Percentiles rank a stretch among this genome's conserved stretches.
phyloP scores from a whole-genome alignment of 208 protist genomes.

The Wallacemonas sp. region DNA sequence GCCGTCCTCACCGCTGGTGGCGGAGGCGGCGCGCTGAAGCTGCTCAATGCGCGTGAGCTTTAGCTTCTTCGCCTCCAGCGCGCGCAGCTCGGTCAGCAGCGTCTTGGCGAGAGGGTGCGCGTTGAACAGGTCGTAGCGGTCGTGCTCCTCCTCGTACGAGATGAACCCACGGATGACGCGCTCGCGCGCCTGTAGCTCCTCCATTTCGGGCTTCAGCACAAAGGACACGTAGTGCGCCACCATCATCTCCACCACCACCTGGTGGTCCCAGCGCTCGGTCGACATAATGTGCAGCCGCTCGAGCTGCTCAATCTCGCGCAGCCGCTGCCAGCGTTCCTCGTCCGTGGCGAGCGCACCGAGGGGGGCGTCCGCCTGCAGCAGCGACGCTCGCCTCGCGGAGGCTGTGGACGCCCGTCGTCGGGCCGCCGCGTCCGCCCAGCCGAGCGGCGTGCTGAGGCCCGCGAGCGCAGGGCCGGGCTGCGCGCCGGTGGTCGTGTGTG shows the following conservation, averaged over 20 bases:
- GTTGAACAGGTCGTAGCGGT: slow-evolving; percentile 51
- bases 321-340: slow-evolving; percentile 24
- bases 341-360: slow-evolving; percentile 22
- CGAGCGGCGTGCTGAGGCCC: not conserved
- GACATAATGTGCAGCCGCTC: slow-evolving; percentile 46
- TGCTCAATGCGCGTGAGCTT: slow-evolving; percentile 34
- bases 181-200: slow-evolving; percentile 56
- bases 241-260: slow-evolving; percentile 75
- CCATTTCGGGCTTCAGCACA: slow-evolving; percentile 71
- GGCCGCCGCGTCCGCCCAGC: slow-evolving; percentile 4
- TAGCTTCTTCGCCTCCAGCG: slow-evolving; percentile 45
- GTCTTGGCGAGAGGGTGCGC: slow-evolving; percentile 37
- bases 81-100: slow-evolving; percentile 31
- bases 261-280: slow-evolving; percentile 64
- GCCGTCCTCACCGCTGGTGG: not conserved
- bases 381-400: not conserved
- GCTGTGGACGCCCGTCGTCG: slow-evolving; percentile 1
- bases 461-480: not conserved
- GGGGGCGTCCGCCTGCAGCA: slow-evolving; percentile 21
- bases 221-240: slow-evolving; percentile 73
- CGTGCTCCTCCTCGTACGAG: slow-evolving; percentile 53
- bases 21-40: not conserved
- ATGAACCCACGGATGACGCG: slow-evolving; percentile 35
- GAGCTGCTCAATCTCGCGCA: slow-evolving; percentile 47
- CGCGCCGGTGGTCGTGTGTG: too few species aligned